Base-by-base conservation (phyloP, 495 filamentous ascomycete genomes). In the Talaromyces nanjingensis region DNA sequence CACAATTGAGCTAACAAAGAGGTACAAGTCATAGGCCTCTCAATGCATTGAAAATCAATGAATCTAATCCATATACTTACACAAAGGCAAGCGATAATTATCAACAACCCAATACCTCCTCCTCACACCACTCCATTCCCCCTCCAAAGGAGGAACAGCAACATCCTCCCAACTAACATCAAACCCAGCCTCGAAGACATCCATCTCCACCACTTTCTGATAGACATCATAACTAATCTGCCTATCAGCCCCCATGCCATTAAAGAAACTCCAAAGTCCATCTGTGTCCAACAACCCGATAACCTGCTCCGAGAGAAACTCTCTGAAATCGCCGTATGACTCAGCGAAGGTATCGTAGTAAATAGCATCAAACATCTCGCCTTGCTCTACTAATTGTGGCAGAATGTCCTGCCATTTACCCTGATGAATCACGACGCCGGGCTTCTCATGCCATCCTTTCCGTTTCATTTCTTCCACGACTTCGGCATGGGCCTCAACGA, bases 271-370 rank as follows among this genome's bases (percentile, higher is more conserved):
- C 77, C 96, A 98, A 18, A 78, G 84, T 0, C 93, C 91, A 16
- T 86, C 74, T 55, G 82, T 76, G 70, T 89, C 88, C 4, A 98
- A 76, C 49, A 98, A 71, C 0, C 84, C 87, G 55, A 96, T 89
- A 0, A 97, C 86, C 66, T 87, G 87, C 71, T 98, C 93, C 12
- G 82, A 85, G 73, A 98, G 96, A 77, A 98, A 98, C 33, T 86
- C 80, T 34, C 87, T 87, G 47, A 98, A 84, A 71, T 91, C 90
- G 5, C 76, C 78, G 76, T 98, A 98, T 54, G 90, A 87, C 76
- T 98, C 96, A 7, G 93, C 94, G 68, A 97, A 98, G 0, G 94
- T 98, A 71, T 98, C 96, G 69, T 97, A 98, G 78, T 97, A 98
- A 62, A 98, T 93, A 37, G 89, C 92, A 73, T 98, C 91, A 71